Base-by-base conservation (phyloP, 2,329 filamentous ascomycete species). In the Colletotrichum liriopes region DNA sequence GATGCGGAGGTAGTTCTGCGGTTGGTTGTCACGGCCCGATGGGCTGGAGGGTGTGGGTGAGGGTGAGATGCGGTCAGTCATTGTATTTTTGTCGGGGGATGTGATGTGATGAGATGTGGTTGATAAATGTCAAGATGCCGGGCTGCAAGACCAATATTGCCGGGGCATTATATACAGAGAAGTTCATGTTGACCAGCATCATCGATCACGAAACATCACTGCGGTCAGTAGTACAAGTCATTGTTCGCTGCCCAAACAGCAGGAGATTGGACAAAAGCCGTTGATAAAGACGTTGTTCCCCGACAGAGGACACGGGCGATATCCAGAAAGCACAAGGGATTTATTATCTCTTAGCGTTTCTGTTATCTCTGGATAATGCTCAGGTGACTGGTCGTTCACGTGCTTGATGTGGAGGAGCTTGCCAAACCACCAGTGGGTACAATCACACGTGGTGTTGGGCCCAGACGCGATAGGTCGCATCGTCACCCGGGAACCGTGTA, bases 1-100 rank as follows among this genome's bases (percentile, higher is more conserved):
- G 32, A 72, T 69, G 52, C 69, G 69, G n/a, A 72, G 54, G 47
- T 72, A 72, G 29, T 68, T 16, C 49, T 72, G 69, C 9, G 69
- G 52, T 9, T n/a, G 29, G 29, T 18, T 18, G 5, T 11, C 9
- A 20, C 12, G 1, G n/a, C 23, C n/a, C 14, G 18, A 9, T 12
- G 45, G 12, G n/a, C 43, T 29, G 14, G 32, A 8, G 5, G 3
- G 1, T 3, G 18, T 39, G 12, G 61, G n/a, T 2, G 2, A 16
- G 5, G 60, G 35, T 9, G 32, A 5, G 4, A 7, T 43, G 18
- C 9, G 20, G 35, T 37, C 54, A 5, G 8, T 37, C 54, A 56
- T 56, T 14, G 9, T 39, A 12, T 18, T 11, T 5, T 35, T 18
- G n/a, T 14, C 8, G 12, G 16, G 12, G 23, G 20, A 5, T 26